These are phyloP conservation scores for Flammula alnicola DNA, from an alignment of 1,284 basidiomycete species.

Conservation along the genomic window DNA sequence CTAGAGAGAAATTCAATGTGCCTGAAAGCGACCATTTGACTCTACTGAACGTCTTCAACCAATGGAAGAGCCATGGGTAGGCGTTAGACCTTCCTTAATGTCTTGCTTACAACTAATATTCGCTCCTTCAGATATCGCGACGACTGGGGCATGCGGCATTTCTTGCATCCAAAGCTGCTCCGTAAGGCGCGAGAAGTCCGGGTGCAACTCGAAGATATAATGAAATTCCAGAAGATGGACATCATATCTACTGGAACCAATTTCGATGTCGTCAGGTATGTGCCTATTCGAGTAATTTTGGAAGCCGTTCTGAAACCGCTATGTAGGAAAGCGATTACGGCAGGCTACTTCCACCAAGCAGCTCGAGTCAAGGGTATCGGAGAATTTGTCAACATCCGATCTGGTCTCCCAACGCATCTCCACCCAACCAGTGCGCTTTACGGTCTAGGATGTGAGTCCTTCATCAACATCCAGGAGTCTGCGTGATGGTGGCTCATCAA, in stretches of 20 bases:
- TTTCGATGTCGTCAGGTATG: constrained; percentile 89
- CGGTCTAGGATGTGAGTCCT: constrained; percentile 88
- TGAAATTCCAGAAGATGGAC: constrained; percentile 97
- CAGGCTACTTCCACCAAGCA: constrained; percentile 99
- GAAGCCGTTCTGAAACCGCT: constrained; percentile 1
- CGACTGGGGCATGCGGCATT: constrained; percentile 94
- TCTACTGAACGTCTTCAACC: constrained; percentile 94
- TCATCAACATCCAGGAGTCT: constrained; percentile 8
- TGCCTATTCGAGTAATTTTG: constrained; percentile 8
- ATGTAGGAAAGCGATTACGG: constrained; percentile 91
- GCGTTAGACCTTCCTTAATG: constrained; percentile 29
- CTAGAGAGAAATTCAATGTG: constrained; percentile 97
- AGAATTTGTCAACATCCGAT: constrained; percentile 97
- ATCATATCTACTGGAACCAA: constrained; percentile 91
- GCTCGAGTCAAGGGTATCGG: constrained; percentile 98
- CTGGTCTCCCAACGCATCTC: constrained; percentile 90
- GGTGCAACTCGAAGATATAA: constrained; percentile 95
- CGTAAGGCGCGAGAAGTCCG: constrained; percentile 97
- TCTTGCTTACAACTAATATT: constrained; percentile 12
- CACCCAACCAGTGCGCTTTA: constrained; percentile 98
- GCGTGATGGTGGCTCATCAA: constrained; percentile 16
- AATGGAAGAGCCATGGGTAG: constrained; percentile 95
- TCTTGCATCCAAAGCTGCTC: constrained; percentile 94
- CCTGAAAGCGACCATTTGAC: constrained; percentile 98
- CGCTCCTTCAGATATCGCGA: constrained; percentile 76